Base-by-base conservation (phyloP, 2,329 filamentous ascomycete species). In the Nannizziopsis arthrosporioides region DNA sequence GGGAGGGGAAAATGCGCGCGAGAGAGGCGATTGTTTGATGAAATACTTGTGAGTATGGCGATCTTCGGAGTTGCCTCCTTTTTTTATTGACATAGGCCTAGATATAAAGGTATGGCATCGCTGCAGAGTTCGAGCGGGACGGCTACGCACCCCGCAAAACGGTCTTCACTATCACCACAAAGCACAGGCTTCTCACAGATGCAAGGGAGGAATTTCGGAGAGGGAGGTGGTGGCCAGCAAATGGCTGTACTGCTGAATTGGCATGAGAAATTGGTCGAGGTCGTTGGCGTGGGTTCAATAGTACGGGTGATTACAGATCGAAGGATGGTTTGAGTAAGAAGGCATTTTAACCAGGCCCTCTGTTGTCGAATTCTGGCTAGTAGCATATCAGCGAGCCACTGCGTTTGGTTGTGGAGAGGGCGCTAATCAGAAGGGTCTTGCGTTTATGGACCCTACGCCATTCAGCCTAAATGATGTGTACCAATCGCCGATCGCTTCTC, bases 201-300 rank as follows among this genome's bases (percentile, higher is more conserved):
- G 52, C 73, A 75, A 57, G 61, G 67, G 43, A 69, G 78, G 44
- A 68, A 72, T 56, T 68, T 77, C 52, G 75, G 75, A 47, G 77
- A 75, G 39, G 78, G 80, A 50, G 84, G 85, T 41, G 82, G 86
- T 53, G 85, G 86, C 32, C 82, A 88, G 49, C 84, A 83, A 47
- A 96, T 96, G 92, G 96, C 92, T 63, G 92, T 98, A 44, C 67
- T 98, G 63, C 73, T 98, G 56, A 95, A 88, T 69, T 98, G 92
- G 92, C 92, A 98, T 64, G 92, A 98, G 74, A 98, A 95, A 77
- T 78, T 95, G 53, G 87, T 96, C 3, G 92, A 98, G 61, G 81
- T 95, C 61, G 86, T 88, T 34, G 92, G 92, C 18, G 74, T 88
- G 56, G 92, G 92, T 39, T 95, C 85, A 66, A 92, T 98, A 68